These are phyloP conservation scores for Fusarium pilosicola DNA, from an alignment of 2,329 filamentous ascomycete genomes.

Conservation along the genomic window DNA sequence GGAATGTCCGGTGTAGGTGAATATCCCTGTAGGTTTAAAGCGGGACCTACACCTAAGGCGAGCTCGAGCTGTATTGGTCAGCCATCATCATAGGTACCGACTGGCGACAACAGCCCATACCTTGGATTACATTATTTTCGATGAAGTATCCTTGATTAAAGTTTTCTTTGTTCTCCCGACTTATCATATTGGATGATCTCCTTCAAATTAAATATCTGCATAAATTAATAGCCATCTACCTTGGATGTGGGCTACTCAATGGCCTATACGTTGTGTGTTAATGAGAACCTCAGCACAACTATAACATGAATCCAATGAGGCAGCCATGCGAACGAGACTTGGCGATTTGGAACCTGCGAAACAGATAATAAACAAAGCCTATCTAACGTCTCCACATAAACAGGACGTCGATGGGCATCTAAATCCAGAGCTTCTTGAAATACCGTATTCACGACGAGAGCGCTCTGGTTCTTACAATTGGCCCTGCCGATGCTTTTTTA, in stretches of 20 bases:
- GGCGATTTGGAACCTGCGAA: background rate
- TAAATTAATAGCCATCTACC: no score
- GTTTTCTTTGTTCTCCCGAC: background rate
- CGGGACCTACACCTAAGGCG: conserved; percentile 34
- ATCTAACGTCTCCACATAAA: background rate
- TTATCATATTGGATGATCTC: background rate
- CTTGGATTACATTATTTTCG: background rate
- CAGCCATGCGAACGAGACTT: background rate
- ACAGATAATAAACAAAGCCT: background rate
- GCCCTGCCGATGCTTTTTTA: background rate
- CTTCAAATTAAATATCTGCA: background rate
- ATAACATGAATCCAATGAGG: background rate
- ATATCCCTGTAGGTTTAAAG: conserved; percentile 28
- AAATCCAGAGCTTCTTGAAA: background rate
- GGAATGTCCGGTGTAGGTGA: conserved; percentile 31
- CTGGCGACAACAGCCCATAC: background rate
- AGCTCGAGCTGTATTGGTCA: conserved; percentile 23
- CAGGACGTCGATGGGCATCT: background rate
- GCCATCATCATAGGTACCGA: background rate
- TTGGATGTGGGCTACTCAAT: background rate
- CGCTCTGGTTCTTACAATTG: background rate
- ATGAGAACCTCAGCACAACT: background rate
- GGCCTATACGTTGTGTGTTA: background rate
- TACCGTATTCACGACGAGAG: background rate
- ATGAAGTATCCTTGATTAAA: background rate